Percentiles rank a stretch among this genome's conserved stretches.
Evolutionary conservation across 371 early-diverging fungal species (phyloP).

Genomic region (Apophysomyces variabilis): DNA sequence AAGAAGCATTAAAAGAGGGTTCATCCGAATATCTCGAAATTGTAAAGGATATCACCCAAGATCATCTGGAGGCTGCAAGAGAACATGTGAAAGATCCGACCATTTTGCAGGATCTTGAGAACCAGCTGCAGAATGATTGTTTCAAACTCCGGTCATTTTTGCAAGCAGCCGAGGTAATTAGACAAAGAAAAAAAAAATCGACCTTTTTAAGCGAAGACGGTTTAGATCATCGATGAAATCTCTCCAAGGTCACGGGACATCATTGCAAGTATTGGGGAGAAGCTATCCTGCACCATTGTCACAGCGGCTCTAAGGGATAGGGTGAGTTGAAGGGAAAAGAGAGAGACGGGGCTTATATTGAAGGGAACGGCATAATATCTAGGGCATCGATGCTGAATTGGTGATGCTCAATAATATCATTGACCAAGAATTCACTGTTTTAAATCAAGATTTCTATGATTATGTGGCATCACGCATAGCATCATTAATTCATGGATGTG

Average conservation of each 20-base stretch:
- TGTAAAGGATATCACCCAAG: slow-evolving; percentile 81
- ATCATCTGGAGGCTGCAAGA: slow-evolving; percentile 80
- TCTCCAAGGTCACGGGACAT: slow-evolving; percentile 95
- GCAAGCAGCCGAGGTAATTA: slow-evolving; percentile 85
- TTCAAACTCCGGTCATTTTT: slow-evolving; percentile 80
- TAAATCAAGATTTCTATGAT: slow-evolving; percentile 93
- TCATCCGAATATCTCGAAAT: slow-evolving; percentile 72
- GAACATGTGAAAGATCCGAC: slow-evolving; percentile 56
- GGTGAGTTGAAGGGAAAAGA: slow-evolving; percentile 25
- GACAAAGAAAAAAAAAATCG: background rate
- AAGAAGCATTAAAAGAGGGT: slow-evolving; percentile 68
- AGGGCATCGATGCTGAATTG: slow-evolving; percentile 84
- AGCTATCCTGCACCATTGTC: slow-evolving; percentile 87
- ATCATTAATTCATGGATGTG: slow-evolving; percentile 62
- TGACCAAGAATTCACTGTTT: slow-evolving; percentile 65
- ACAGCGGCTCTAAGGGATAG: slow-evolving; percentile 77
- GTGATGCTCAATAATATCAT: slow-evolving; percentile 85
- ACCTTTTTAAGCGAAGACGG: background rate
- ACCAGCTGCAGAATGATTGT: slow-evolving; percentile 77
- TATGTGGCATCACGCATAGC: slow-evolving; percentile 76
- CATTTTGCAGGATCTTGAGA: slow-evolving; percentile 55
- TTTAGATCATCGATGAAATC: slow-evolving; percentile 93
- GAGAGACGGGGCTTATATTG: background rate
- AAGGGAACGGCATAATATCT: background rate
- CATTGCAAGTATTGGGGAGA: slow-evolving; percentile 95